Evolutionary conservation across 345 rosid genomes (phyloP), one percentile per base, ranked within the genome.

Genomic region (Conringia planisiliqua): DNA sequence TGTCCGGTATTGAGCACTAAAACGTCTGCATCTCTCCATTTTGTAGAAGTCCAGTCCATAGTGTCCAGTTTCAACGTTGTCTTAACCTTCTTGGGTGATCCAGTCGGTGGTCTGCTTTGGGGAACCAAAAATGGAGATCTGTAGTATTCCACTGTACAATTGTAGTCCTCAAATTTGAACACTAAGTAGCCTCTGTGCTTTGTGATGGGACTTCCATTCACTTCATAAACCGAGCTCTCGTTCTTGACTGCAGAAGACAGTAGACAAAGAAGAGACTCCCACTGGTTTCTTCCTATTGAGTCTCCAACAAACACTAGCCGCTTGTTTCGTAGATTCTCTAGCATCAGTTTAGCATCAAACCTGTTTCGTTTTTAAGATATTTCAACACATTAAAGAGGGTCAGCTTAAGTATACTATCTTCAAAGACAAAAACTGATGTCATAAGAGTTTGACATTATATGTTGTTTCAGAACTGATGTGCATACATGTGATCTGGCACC

Each of bases 241-340:
- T 85, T 84, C 14, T 86, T 70, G 66, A 89, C 79, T 42, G 83
- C 86, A 47, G 97, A 78, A 58, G 96, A 76, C 6, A 92, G 88
- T 91, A 95, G 74, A 79, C 97, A 92, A 38, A 95, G 88, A 58
- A 92, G 87, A 43, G 97, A 95, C 76, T 95, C 97, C 97, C 96
- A 92, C 27, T 95, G 99, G 82, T 95, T 95, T 78, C 98, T 84
- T 55, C 96, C 99, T 40, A 95, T 82, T 9, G 99, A 95, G 39
- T 92, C 99, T 6, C 99, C 99, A n/a, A 86, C 91, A 74, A 92
- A 95, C 14, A 81, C 97, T 7, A 95, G 78, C 69, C 96, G 68
- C 73, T 83, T 77, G 73, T 90, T 80, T 36, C 85, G 82, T 30
- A 92, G 76, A 56, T 82, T 86, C 75, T 90, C 89, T 58, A 92